phyloP scores from a whole-genome alignment of 768 basidiomycete genomes.

The Boletellus sp. region DNA sequence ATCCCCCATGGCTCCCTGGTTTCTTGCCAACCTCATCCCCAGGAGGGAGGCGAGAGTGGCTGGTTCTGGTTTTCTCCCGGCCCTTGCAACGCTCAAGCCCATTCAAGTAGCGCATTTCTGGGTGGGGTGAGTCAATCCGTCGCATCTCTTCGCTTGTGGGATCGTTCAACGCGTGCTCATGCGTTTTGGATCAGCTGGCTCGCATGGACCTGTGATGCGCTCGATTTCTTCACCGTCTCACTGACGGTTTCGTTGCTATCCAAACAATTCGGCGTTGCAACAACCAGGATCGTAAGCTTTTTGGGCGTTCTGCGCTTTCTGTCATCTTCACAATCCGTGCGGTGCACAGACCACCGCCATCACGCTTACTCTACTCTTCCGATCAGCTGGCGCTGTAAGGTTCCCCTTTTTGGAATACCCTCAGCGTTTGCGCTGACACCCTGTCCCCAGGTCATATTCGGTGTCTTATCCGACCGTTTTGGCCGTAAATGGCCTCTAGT shows the following conservation, averaged over 20 bases:
- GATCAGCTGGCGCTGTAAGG: conserved; percentile 68
- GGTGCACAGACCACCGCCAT: conserved; percentile 66
- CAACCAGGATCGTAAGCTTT: conserved; percentile 41
- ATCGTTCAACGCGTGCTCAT: background rate
- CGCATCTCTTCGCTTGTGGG: background rate
- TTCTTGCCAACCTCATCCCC: conserved; percentile 48
- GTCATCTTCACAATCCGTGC: background rate
- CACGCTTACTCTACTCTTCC: conserved; percentile 90
- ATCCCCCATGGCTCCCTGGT: conserved; percentile 25
- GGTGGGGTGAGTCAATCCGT: conserved; percentile 41
- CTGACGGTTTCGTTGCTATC: conserved; percentile 49
- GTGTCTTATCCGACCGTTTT: conserved; percentile 80
- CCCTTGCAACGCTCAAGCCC: conserved; percentile 43
- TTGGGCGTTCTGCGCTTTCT: background rate
- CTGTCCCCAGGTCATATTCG: conserved; percentile 56
- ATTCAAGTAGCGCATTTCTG: conserved; percentile 59
- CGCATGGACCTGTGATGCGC: conserved; percentile 83
- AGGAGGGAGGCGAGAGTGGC: conserved; percentile 37
- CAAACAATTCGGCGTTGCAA: conserved; percentile 43
- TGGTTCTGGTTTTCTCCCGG: conserved; percentile 38
- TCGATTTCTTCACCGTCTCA: conserved; percentile 82
- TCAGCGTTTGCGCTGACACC: background rate
- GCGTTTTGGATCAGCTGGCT: conserved; percentile 52
- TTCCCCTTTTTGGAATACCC: background rate
- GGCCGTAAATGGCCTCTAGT: conserved; percentile 95